Base-by-base conservation (phyloP, 768 basidiomycete genomes). In the Boletellus emodensis region DNA sequence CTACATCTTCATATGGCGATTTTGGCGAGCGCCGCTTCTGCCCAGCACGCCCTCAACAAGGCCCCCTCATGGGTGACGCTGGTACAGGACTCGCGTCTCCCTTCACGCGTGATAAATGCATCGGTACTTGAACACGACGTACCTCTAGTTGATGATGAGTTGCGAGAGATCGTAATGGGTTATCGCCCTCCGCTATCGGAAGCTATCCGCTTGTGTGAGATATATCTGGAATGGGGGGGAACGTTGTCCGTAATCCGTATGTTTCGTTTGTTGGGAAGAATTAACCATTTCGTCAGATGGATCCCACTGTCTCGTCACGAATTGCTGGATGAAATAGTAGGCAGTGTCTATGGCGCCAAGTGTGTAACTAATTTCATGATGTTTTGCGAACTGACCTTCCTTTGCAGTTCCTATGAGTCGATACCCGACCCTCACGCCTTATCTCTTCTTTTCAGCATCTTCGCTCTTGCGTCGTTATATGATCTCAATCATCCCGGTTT, bases 401-500 rank as follows among this genome's bases (percentile, higher is more conserved):
- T 52, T 33, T n/a, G 26, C 49, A 77, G 77, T 13, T 72, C 70
- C 4, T 72, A 72, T 12, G 72, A 73, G 40, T 58, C 56, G 7
- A 55, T 74, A 40, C 61, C 71, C 8, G 66, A 64, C n/a, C 67
- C 76, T n/a, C 82, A 87, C 51, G 66, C 76, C 1, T 68, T 87
- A 14, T 73, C 85, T 0, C 72, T 89, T 24, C 72, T 90, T 17
- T 86, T 83, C 61, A 75, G 77, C 38, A 64, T 88, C 12, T 82
- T 90, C 54, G 79, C 85, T 6, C 73, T 90, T 22, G 86, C 78
- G 0, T 68, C 75, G 0, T 70, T 87, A n/a, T 82, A 86, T 54
- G 83, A 86, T 59, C 72, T 75, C 6, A 60, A 68, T 42, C 62
- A 65, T 7, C 74, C 75, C 1, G 70, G 81, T 35, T 78, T 76